Conservation (phyloP, 2,329 filamentous ascomycete genomes). For the Sclerotinia minor region DNA sequence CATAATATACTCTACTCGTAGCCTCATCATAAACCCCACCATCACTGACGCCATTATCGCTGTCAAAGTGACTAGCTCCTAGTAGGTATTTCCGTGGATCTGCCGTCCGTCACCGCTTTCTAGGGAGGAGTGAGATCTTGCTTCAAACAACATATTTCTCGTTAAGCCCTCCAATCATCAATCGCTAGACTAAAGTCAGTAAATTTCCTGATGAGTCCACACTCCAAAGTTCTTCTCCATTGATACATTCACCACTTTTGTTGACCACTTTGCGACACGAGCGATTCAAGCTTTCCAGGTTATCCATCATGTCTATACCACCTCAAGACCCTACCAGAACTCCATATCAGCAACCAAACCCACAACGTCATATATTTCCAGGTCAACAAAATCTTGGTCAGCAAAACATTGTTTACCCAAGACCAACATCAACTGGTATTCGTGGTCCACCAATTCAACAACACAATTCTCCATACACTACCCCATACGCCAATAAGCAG, state of each 20-base stretch:
- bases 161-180: constrained; percentile 5
- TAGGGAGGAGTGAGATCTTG: too few species aligned
- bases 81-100: constrained; percentile 1
- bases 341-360: constrained; percentile 26
- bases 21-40: not conserved
- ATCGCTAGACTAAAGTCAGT: constrained; percentile 16
- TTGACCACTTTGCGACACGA: constrained; percentile 24
- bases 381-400: constrained; percentile 34
- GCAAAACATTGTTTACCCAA: constrained; percentile 33
- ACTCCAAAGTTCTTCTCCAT: constrained; percentile 23
- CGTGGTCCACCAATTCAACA: constrained; percentile 33
- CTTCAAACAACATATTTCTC: not conserved
- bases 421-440: constrained; percentile 35
- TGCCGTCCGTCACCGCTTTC: constrained; percentile 2
- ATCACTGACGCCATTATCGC: constrained; percentile 10
- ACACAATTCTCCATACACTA: constrained; percentile 40
- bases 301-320: constrained; percentile 37
- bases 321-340: constrained; percentile 34
- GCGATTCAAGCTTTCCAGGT: constrained; percentile 20
- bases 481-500: constrained; percentile 37
- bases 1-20: too few species aligned
- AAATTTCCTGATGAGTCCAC: constrained; percentile 25
- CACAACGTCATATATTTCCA: constrained; percentile 29
- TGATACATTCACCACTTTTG: constrained; percentile 25
- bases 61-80: too few species aligned